Base-by-base conservation (phyloP, 1,284 basidiomycete genomes). In the Cutaneotrichosporon dermatis region DNA sequence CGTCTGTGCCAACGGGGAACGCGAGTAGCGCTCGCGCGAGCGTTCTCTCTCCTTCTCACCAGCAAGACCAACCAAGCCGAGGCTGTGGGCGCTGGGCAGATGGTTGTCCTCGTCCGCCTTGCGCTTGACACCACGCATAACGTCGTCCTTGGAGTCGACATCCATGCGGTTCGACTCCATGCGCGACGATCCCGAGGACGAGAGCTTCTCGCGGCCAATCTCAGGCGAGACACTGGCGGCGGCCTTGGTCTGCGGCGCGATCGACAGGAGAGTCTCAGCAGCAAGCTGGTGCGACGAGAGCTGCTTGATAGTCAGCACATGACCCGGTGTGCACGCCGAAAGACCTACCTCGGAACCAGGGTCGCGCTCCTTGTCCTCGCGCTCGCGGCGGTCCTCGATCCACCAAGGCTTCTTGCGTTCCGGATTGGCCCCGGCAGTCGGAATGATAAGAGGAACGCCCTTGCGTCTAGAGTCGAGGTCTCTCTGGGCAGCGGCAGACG, bases 251-350 rank as follows among this genome's bases (percentile, higher is more conserved):
- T 64, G 61, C 2, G 77, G 76, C 3, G 73, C 76, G 60, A 79
- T 77, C 6, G 72, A 74, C 6, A 79, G 65, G 7, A 79, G 65
- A 1, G 77, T 72, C 59, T 79, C 77, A 1, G 77, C 77, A 7
- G 77, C 77, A 15, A 76, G 70, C 63, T 79, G 77, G 55, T 77
- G 75, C 6, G 74, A 76, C 12, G 50, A 33, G 34, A 72, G 67
- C 72, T 76, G 36, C 25, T 25, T 25, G 4, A 49, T 39, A 49
- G 15, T 56, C 25, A 35, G 46, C 34, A 12, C 25, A 25, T 25
- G 25, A 25, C 25, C 25, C 25, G 25, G 25, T 25, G 25, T 25
- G 9, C 10, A 8, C 2, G 16, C 3, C 10, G 13, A 16, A 40
- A 25, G 25, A 53, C 63, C 48, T 37, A 65, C 63, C 40, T 61